Conservation (phyloP, 2,329 filamentous ascomycete species). For the Diaporthe sp. region DNA sequence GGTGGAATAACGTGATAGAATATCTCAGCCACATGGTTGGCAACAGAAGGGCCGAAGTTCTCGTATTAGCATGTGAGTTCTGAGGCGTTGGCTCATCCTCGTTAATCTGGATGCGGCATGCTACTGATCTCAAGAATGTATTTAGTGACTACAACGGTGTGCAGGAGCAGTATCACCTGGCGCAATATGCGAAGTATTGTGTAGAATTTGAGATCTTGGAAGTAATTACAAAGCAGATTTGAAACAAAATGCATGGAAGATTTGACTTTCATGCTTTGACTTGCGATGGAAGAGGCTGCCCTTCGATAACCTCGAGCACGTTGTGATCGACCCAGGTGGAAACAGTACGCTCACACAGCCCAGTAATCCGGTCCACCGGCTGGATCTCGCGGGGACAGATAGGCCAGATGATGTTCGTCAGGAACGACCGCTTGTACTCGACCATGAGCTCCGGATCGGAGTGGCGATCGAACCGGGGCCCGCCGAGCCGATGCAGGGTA, state of each 20-base stretch:
- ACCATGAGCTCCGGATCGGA: conserved; percentile 45
- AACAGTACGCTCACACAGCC: conserved; percentile 50
- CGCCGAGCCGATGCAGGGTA: conserved; percentile 44
- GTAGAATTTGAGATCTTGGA: too few relatives aligned
- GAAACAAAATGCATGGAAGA: too few relatives aligned
- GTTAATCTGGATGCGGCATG: too few relatives aligned
- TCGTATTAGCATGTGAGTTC: too few relatives aligned
- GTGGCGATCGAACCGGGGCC: conserved; percentile 46
- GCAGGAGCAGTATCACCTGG: too few relatives aligned
- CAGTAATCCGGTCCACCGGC: conserved; percentile 50
- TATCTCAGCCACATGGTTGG: too few relatives aligned
- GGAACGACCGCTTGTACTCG: conserved; percentile 49
- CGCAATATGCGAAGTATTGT: too few relatives aligned
- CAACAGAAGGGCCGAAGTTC: too few relatives aligned
- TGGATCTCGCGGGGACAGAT: conserved; percentile 48
- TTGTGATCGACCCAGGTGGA: conserved; percentile 53
- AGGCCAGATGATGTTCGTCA: conserved; percentile 50
- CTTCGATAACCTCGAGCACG: conserved; percentile 47
- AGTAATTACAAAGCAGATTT: neutral
- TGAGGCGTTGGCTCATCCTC: too few relatives aligned
- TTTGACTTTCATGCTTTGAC: too few relatives aligned
- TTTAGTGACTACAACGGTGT: neutral
- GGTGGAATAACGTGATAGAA: too few relatives aligned
- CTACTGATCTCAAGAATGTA: too few relatives aligned
- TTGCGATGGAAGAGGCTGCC: neutral